Evolutionary conservation across 192 early-diverging fungal genomes (phyloP).

Genomic region (Backusella liffmaniae): DNA sequence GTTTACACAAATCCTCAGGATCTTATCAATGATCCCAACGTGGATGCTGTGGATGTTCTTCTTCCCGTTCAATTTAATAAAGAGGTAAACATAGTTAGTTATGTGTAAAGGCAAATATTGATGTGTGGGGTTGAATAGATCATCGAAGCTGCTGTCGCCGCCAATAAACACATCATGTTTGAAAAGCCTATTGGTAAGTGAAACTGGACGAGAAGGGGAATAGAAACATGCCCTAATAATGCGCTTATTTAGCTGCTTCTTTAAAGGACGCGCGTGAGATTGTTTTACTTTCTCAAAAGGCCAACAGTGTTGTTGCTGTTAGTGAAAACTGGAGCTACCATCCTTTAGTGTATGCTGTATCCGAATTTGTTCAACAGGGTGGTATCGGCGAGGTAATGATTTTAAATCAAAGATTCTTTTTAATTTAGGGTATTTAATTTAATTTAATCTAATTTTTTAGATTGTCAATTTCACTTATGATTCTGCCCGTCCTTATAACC

Average conservation of each 20-base stretch:
- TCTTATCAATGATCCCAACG: conserved; percentile 32
- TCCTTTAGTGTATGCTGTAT: conserved; percentile 25
- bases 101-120: neutral
- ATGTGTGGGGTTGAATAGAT: conserved; percentile 3
- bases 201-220: too few relatives aligned
- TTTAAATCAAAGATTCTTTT: neutral
- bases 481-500: conserved; percentile 27
- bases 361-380: conserved; percentile 25
- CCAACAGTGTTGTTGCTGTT: conserved; percentile 27
- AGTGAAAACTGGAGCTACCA: conserved; percentile 37
- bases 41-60: conserved; percentile 32
- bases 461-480: conserved; percentile 36
- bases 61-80: conserved; percentile 37
- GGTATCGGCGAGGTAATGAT: conserved; percentile 31
- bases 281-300: conserved; percentile 15
- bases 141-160: conserved; percentile 31
- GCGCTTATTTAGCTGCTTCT: conserved; percentile 22
- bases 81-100: conserved; percentile 18
- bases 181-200: conserved; percentile 41
- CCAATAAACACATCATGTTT: conserved; percentile 35
- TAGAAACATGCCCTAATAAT: neutral
- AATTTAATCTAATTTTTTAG: neutral
- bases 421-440: neutral
- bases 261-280: conserved; percentile 34
- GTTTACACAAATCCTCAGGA: conserved; percentile 36